Conservation (phyloP, 2,329 filamentous ascomycete species). For the Chaetomium olivaceum region DNA sequence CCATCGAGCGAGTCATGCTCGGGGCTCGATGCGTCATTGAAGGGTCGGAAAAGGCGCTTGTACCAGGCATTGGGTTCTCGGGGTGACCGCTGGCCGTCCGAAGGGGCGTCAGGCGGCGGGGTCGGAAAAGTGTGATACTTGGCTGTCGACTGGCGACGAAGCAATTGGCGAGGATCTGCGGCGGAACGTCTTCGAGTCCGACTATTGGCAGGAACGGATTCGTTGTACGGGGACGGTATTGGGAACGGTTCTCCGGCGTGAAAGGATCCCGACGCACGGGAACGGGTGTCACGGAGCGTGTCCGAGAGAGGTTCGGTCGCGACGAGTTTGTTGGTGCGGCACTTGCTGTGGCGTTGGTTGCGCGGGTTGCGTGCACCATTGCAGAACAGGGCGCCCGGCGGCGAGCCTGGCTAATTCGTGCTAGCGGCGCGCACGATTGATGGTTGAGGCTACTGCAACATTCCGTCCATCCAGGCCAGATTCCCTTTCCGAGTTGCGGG, state of each 20-base stretch:
- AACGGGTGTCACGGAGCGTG: too few species aligned
- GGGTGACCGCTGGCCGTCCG: constrained; percentile 39
- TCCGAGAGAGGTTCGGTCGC: constrained; percentile 18
- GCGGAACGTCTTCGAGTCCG: constrained; percentile 27
- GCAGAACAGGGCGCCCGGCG: not conserved
- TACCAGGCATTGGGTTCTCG: constrained; percentile 36
- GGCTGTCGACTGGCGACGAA: constrained; percentile 48
- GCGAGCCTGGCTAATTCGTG: not conserved
- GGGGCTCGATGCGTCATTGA: constrained; percentile 29
- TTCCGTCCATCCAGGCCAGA: not conserved
- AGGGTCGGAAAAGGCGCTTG: constrained; percentile 35
- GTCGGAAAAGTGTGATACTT: constrained; percentile 84
- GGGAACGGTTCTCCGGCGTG: constrained; percentile 55
- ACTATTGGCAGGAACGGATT: constrained; percentile 24
- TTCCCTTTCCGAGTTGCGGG: not conserved
- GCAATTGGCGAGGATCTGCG: constrained; percentile 19
- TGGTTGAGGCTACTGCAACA: not conserved
- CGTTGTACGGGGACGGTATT: constrained; percentile 35
- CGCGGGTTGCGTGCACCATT: constrained; percentile 24
- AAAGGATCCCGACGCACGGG: constrained; percentile 49
- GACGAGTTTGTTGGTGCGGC: constrained; percentile 21
- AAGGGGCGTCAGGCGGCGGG: constrained; percentile 67
- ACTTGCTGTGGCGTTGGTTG: constrained; percentile 18
- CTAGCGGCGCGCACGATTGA: not conserved
- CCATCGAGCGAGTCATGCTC: constrained; percentile 25